These are phyloP conservation scores for Verticillium zaregamsianum DNA, from an alignment of 2,329 filamentous ascomycete species.

Conservation along the genomic window DNA sequence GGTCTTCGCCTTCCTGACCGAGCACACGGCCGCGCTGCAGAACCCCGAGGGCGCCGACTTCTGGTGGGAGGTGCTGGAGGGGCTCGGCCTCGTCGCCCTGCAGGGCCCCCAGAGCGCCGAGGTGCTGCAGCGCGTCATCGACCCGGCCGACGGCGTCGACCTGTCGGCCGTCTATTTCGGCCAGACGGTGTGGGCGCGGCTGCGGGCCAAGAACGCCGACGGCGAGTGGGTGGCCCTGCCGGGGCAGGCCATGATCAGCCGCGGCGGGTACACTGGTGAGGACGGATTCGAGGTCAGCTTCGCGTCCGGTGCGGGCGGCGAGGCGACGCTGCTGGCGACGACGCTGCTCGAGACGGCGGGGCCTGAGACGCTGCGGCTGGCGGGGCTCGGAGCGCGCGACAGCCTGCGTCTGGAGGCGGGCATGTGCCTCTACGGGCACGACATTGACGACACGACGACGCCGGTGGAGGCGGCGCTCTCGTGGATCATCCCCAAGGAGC, in stretches of 20 bases:
- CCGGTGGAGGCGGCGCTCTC: conserved; percentile 52
- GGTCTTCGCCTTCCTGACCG: conserved; percentile 71
- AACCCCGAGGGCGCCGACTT: conserved; percentile 53
- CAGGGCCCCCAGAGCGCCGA: conserved; percentile 77
- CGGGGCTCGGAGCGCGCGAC: conserved; percentile 86
- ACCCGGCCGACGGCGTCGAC: conserved; percentile 43
- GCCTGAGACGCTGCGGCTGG: conserved; percentile 63
- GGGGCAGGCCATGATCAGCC: conserved; percentile 59
- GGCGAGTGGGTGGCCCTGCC: conserved; percentile 43
- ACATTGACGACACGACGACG: conserved; percentile 74
- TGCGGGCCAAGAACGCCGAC: conserved; percentile 55
- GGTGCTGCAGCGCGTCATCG: conserved; percentile 63
- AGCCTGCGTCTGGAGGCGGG: conserved; percentile 91
- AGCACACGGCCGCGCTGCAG: conserved; percentile 61
- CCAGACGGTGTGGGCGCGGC: conserved; percentile 59
- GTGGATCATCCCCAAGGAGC: conserved; percentile 83
- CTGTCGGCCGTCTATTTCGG: conserved; percentile 79
- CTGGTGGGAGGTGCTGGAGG: conserved; percentile 65
- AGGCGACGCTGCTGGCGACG: conserved; percentile 49
- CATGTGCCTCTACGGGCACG: conserved; percentile 99
- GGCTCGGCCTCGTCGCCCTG: conserved; percentile 78
- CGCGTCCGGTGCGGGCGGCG: conserved; percentile 22
- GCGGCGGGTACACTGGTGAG: conserved; percentile 95
- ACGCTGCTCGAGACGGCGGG: conserved; percentile 59
- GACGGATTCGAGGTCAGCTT: conserved; percentile 97